Evolutionary conservation across 306 rosid species (phyloP), one percentile per base, ranked within the genome.

Genomic region (Dicorynia guianensis): DNA sequence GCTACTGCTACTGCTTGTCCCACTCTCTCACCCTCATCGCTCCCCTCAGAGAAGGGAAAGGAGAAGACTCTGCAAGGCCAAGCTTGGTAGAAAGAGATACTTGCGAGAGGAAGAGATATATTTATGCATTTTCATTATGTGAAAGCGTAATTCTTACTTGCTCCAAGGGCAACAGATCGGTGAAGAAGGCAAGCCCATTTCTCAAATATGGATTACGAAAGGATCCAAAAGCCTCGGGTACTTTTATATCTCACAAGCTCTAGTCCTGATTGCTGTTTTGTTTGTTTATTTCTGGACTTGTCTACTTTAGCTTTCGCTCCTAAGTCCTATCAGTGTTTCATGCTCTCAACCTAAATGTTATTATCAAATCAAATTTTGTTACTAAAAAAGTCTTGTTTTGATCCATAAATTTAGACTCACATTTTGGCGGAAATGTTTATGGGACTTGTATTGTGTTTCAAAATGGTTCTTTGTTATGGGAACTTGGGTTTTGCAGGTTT

Each of bases 171-270:
- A n/a, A n/a, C n/a, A n/a, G n/a, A n/a, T n/a, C n/a, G n/a, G n/a
- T n/a, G n/a, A n/a, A 12, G 13, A 49, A 59, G 42, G 18, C 50
- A 70, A 18, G 2, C 79, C 78, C 82, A 40, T 57, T 64, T 69
- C 0, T 72, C 81, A 69, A 67, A 47, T 39, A 94, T 94, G 98
- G 98, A 92, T 62, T 94, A 94, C 74, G 92, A 92, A 80, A 87
- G 96, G 95, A 94, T 94, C 91, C 96, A 85, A 74, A 92, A 94
- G 82, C 89, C 97, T 78, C 97, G 86, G 97, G 95, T 93, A 66
- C 36, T 64, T 80, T 19, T 63, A 19, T 57, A 40, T 52, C 43
- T 75, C 57, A 52, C 63, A 72, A n/a, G n/a, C n/a, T 33, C 53
- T 13, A 14, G 35, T 57, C 74, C 5, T 48, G 11, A 11, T 19